phyloP scores from a whole-genome alignment of 2,329 filamentous ascomycete genomes.

The Colletotrichum sp. region DNA sequence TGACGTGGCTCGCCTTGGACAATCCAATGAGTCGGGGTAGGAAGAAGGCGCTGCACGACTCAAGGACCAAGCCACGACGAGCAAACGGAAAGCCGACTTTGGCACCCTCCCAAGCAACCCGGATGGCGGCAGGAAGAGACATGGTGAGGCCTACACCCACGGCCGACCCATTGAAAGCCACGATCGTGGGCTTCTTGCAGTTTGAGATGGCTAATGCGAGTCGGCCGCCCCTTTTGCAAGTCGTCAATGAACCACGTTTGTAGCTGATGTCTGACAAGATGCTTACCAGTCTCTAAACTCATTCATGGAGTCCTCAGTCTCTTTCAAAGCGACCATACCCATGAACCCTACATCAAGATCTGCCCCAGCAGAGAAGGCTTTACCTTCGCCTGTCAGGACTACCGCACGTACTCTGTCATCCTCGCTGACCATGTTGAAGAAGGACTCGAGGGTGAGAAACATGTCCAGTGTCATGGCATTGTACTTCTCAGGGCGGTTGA shows the following conservation, averaged over 20 bases:
- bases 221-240: neutral
- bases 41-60: conserved; percentile 75
- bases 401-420: neutral
- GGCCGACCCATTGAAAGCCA: conserved; percentile 62
- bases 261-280: neutral
- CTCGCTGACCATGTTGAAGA: neutral
- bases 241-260: neutral
- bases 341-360: neutral
- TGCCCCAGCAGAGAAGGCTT: neutral
- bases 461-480: neutral
- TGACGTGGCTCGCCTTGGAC: neutral
- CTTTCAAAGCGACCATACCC: neutral
- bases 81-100: conserved; percentile 79
- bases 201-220: neutral
- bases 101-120: conserved; percentile 59
- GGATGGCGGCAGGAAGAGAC: conserved; percentile 59
- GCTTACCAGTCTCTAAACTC: neutral
- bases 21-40: neutral
- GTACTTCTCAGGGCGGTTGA: neutral
- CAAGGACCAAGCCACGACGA: conserved; percentile 73
- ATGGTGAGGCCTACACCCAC: conserved; percentile 67
- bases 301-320: neutral
- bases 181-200: conserved; percentile 63
- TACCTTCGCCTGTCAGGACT: neutral
- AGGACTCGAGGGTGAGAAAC: neutral